Conservation (phyloP, 257 asterid species). For the Eucommia ulmoides region DNA sequence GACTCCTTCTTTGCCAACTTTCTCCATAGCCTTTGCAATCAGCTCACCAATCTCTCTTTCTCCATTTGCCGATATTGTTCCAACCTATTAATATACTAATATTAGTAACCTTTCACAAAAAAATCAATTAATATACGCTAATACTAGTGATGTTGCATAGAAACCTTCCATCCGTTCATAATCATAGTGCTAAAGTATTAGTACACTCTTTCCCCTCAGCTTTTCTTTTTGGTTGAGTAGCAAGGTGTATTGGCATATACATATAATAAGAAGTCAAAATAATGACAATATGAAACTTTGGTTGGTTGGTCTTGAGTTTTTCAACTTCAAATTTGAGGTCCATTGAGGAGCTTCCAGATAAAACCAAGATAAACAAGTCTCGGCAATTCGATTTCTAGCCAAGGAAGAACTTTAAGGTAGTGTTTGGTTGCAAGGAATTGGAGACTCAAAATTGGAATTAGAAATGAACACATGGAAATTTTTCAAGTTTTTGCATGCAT, state of each 20-base stretch:
- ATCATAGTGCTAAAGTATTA: background rate
- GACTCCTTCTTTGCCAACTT: constrained; percentile 63
- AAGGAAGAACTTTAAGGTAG: too few species aligned
- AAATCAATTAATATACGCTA: too few species aligned
- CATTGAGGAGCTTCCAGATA: background rate
- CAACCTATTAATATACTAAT: constrained; percentile 23
- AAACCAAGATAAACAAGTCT: background rate
- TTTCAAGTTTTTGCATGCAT: too few species aligned
- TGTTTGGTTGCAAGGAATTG: too few species aligned
- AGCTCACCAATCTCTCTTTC: constrained; percentile 54
- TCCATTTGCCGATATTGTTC: constrained; percentile 53
- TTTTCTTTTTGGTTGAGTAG: background rate
- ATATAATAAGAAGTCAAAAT: background rate
- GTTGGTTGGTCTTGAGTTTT: background rate
- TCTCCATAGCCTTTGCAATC: constrained; percentile 61
- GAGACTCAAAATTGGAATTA: too few species aligned
- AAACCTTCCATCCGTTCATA: background rate
- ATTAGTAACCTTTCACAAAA: background rate
- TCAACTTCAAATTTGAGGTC: background rate
- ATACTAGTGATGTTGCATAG: too few species aligned
- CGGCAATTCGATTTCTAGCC: background rate
- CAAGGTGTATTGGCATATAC: background rate
- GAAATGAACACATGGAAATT: too few species aligned
- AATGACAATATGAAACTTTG: background rate
- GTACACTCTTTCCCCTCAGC: background rate